phyloP scores from a whole-genome alignment of 208 protist genomes.

The Balamuthia mandrillaris region DNA sequence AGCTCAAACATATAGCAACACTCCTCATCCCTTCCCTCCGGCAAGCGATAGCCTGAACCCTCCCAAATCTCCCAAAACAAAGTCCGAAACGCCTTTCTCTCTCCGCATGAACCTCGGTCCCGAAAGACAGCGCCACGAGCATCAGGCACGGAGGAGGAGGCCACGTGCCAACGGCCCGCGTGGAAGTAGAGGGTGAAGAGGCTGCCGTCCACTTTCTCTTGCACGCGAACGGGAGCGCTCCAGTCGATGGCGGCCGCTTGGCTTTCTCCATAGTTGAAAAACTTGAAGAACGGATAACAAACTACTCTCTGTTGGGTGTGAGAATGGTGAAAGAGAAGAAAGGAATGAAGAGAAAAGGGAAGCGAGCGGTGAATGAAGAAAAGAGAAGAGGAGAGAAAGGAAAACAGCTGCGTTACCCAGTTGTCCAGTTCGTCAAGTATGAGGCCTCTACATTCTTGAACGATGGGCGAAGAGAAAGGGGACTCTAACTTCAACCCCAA shows the following conservation, averaged over 20 bases:
- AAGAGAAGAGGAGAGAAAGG: background rate
- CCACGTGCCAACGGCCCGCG: background rate
- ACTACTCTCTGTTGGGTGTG: background rate
- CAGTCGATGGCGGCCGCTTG: background rate
- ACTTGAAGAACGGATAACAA: background rate
- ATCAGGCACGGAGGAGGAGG: background rate
- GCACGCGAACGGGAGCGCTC: background rate
- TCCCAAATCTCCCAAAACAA: background rate
- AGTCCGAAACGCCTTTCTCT: background rate
- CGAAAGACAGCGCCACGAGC: background rate
- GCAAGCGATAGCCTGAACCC: background rate
- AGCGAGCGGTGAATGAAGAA: background rate
- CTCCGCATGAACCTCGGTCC: background rate
- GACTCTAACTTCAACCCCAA: background rate
- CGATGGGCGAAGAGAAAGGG: background rate
- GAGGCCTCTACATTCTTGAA: background rate
- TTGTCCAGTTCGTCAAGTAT: background rate
- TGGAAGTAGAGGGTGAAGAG: background rate
- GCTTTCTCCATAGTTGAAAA: background rate
- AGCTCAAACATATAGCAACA: constrained; percentile 14
- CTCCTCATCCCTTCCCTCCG: background rate
- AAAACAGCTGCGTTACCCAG: background rate
- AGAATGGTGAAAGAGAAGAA: background rate
- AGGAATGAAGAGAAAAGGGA: background rate
- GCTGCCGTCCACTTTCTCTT: constrained; percentile 4